Percentiles rank a stretch among this genome's conserved stretches.
These are phyloP conservation scores for Tolypocladium tropicale DNA, from an alignment of 2,329 filamentous ascomycete genomes.

Conservation along the genomic window DNA sequence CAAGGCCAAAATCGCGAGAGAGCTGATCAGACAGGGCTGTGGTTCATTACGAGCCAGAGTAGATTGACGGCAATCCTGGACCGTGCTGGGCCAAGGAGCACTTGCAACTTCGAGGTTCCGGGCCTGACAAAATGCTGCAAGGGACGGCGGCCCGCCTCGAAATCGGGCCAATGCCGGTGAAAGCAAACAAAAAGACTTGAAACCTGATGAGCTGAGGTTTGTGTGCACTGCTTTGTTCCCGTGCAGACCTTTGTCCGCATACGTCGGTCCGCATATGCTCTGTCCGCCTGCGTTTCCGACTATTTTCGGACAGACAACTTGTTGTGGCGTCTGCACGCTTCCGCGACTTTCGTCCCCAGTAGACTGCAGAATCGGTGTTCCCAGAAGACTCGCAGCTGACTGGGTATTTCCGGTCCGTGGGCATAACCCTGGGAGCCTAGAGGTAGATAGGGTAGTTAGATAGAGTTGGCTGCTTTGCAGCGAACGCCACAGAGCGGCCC, in stretches of 20 bases:
- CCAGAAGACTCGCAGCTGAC: background rate
- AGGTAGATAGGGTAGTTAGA: too few relatives aligned
- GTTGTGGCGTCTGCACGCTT: constrained; percentile 2
- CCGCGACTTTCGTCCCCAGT: background rate
- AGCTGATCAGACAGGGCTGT: too few relatives aligned
- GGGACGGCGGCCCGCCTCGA: too few relatives aligned
- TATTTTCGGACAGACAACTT: background rate
- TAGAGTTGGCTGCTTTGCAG: background rate
- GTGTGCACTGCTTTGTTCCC: background rate
- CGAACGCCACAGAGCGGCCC: background rate
- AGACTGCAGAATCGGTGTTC: background rate
- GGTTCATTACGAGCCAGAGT: background rate
- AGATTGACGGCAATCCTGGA: background rate
- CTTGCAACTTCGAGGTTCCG: background rate
- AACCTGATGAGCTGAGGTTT: too few relatives aligned
- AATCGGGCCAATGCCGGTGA: too few relatives aligned
- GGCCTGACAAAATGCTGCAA: background rate
- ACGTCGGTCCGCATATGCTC: too few relatives aligned
- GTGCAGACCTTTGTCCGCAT: too few relatives aligned
- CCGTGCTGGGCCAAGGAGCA: too few relatives aligned
- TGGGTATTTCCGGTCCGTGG: background rate
- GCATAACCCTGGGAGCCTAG: background rate
- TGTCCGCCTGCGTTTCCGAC: background rate
- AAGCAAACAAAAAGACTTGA: too few relatives aligned
- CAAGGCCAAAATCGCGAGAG: too few relatives aligned